phyloP scores from a whole-genome alignment of 305 asterid species.

The Fraxinus floribunda region DNA sequence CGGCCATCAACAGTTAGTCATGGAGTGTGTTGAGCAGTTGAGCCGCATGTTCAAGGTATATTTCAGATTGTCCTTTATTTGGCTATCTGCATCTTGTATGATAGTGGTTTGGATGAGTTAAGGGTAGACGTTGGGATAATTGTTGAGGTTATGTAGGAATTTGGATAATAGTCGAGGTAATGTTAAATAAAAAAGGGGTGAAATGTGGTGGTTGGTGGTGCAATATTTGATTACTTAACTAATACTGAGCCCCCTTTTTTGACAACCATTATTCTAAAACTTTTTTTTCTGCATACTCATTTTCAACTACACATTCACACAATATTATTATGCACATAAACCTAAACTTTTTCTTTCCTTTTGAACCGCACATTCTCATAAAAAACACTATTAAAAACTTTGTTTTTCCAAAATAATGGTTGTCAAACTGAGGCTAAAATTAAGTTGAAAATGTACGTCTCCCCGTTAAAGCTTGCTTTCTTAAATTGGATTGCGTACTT shows the following conservation, averaged over 20 bases:
- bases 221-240: not conserved
- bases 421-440: not conserved
- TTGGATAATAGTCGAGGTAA: not conserved
- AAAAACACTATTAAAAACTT: no score
- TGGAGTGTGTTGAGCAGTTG: conserved; percentile 57
- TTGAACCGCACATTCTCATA: no score
- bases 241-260: not conserved
- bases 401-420: no score
- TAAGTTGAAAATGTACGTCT: not conserved
- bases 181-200: not conserved
- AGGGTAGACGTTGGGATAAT: not conserved
- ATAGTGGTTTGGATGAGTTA: not conserved
- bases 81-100: not conserved
- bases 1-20: conserved; percentile 49
- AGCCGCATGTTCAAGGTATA: conserved; percentile 52
- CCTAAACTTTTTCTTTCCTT: no score
- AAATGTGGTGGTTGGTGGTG: not conserved
- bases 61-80: not conserved
- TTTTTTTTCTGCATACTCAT: not conserved
- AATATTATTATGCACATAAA: no score
- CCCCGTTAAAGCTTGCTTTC: not conserved
- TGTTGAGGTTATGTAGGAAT: not conserved
- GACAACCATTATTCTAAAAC: not conserved
- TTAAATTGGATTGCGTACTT: not conserved
- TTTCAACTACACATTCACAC: not conserved